Evolutionary conservation across 805 yeast genomes (phyloP), one percentile per base, ranked within the genome.

Genomic region (Suhomyces faveliae): DNA sequence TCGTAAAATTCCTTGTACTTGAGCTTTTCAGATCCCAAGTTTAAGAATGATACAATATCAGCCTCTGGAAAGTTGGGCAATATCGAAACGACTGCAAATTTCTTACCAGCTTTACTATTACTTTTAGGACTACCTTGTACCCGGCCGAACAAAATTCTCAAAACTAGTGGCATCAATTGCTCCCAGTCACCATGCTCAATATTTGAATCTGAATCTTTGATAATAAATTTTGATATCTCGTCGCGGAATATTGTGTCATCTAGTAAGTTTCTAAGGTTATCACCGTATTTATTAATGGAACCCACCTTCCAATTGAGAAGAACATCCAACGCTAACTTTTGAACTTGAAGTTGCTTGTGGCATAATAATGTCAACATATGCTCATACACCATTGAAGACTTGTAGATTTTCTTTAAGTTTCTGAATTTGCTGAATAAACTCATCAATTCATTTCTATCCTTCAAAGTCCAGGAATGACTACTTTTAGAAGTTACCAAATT

Each of bases 191-290:
- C 72, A 6, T 71, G 74, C 52, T 86, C 89, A 46, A 90, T 74
- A 3, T 68, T 73, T 7, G 81, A 77, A 4, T 77, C 81, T 17
- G 76, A 70, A 33, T 73, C 74, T 35, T 42, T 44, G 15, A 78
- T 74, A 15, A 88, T 67, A 35, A 94, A 76, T 13, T 76, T 78
- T 17, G 87, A 73, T 24, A 91, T 70, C 65, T 91, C 97, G 66
- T 94, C 99, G 49, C 89, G 80, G 70, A 89, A 91, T 13, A 85
- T 70, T 2, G 87, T 79, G 51, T 89, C 96, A 62, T 92, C 97
- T 13, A 92, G 70, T 49, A 94, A 66, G 52, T 85, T 90, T 41
- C 69, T 77, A 56, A 94, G 69, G 55, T 85, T 84, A 51, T 86
- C 96, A 48, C 77, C 74, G 60, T 89, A 92, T 60, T 84, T 86